Conservation (phyloP, 2,329 filamentous ascomycete species). For the Trichoderma sp. region DNA sequence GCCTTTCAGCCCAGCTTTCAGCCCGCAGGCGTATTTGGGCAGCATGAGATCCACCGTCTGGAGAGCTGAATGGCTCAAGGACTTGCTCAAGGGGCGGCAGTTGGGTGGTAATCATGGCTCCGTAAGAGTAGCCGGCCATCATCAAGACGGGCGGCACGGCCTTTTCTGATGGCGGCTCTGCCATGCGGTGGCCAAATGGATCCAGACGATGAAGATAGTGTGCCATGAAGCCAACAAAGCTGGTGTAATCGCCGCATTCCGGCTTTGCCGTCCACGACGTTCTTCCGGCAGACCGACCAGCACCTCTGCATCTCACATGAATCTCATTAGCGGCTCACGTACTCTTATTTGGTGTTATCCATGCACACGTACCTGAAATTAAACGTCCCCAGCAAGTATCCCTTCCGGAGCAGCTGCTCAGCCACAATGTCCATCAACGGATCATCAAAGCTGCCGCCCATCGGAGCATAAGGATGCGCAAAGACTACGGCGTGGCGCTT, state of each 20-base stretch:
- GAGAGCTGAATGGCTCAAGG: conserved; percentile 58
- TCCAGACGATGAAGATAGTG: conserved; percentile 68
- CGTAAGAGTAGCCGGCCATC: conserved; percentile 86
- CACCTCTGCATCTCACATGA: conserved; percentile 60
- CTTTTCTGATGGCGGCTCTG: neutral
- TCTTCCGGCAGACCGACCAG: conserved; percentile 69
- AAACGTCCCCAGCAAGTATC: conserved; percentile 81
- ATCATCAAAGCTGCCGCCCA: conserved; percentile 87
- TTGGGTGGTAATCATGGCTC: conserved; percentile 75
- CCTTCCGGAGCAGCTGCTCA: conserved; percentile 64
- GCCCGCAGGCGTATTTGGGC: conserved; percentile 73
- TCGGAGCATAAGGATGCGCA: conserved; percentile 86
- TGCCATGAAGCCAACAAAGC: conserved; percentile 77
- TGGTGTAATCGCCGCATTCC: conserved; percentile 80
- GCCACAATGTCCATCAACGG: conserved; percentile 69
- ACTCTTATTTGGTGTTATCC: neutral
- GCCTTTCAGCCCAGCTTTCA: conserved; percentile 64
- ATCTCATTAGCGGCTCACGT: neutral
- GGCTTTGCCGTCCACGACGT: conserved; percentile 87
- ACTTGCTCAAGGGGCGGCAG: conserved; percentile 66
- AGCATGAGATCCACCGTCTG: conserved; percentile 57
- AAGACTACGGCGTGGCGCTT: conserved; percentile 61
- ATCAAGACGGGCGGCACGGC: conserved; percentile 47
- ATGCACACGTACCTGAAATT: conserved; percentile 72
- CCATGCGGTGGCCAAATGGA: conserved; percentile 10